Percentiles rank a stretch among this genome's conserved stretches.
Evolutionary conservation across 208 protist genomes (phyloP).

Genomic region (Leishmania braziliensis): DNA sequence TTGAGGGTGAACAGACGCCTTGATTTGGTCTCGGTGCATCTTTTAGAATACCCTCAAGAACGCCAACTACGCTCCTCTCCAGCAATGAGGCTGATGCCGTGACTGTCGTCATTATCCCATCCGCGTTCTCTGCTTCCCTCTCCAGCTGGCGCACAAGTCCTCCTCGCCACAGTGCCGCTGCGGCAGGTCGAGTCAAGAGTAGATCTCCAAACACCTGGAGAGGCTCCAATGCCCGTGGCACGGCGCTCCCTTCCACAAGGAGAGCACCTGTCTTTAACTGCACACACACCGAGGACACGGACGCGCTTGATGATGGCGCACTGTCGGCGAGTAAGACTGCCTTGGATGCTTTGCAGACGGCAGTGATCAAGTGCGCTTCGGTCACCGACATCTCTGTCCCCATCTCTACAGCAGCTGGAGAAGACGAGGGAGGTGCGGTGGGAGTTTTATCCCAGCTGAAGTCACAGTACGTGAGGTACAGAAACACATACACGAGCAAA

Average conservation of each 20-base stretch:
- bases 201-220: constrained; percentile 17
- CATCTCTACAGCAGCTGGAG: no score
- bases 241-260: background rate
- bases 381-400: background rate
- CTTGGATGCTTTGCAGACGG: constrained; percentile 3
- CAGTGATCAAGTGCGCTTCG: background rate
- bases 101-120: background rate
- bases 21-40: background rate
- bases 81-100: background rate
- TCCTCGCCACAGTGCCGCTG: constrained; percentile 4
- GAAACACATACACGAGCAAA: constrained; percentile 22
- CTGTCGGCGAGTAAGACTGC: background rate
- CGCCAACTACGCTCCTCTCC: background rate
- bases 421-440: background rate
- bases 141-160: background rate
- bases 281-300: background rate
- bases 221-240: background rate
- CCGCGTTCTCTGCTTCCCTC: background rate
- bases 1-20: background rate
- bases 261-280: constrained; percentile 11
- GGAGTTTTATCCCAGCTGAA: background rate
- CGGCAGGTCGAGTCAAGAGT: constrained; percentile 8
- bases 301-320: background rate
- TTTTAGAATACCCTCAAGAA: background rate
- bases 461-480: constrained; percentile 22